A percentile compares a stretch with the other conserved stretches of the same genome.
phyloP scores from a whole-genome alignment of 495 filamentous ascomycete genomes.

The Podospora bellae-mahoneyi region DNA sequence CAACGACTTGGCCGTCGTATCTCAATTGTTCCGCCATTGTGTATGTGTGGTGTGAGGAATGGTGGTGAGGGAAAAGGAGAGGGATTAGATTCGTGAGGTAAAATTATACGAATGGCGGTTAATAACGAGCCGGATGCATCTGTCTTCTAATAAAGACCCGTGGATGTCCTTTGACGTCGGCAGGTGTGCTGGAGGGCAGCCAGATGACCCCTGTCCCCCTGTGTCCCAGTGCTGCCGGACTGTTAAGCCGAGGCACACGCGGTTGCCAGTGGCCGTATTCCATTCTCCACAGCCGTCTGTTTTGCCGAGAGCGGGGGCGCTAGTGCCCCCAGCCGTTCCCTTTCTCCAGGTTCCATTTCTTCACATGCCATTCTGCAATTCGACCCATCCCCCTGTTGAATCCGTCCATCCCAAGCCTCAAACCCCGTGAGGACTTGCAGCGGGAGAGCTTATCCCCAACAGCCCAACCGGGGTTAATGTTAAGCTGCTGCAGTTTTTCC shows the following conservation, averaged over 20 bases:
- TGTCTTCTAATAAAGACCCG: constrained; percentile 9
- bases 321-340: constrained; percentile 5
- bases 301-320: constrained; percentile 29
- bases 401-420: not conserved
- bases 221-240: constrained; percentile 18
- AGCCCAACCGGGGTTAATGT: not conserved
- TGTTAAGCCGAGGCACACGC: constrained; percentile 28
- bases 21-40: constrained; percentile 74
- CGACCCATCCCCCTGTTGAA: not conserved
- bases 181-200: constrained; percentile 14
- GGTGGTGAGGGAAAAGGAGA: constrained; percentile 11
- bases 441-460: constrained; percentile 4
- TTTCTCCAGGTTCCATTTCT: constrained; percentile 6
- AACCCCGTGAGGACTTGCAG: not conserved
- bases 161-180: constrained; percentile 20
- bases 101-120: not conserved
- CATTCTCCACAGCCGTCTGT: constrained; percentile 13
- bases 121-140: constrained; percentile 11
- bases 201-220: constrained; percentile 2
- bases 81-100: constrained; percentile 5
- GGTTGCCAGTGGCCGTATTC: constrained; percentile 17
- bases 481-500: not conserved
- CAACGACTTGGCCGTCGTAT: constrained; percentile 93
- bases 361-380: constrained; percentile 7
- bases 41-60: constrained; percentile 24